A percentile compares a stretch with the other conserved stretches of the same genome.
These are phyloP conservation scores for Syzygium syzygioides DNA, from an alignment of 441 rosid genomes.

Conservation along the genomic window DNA sequence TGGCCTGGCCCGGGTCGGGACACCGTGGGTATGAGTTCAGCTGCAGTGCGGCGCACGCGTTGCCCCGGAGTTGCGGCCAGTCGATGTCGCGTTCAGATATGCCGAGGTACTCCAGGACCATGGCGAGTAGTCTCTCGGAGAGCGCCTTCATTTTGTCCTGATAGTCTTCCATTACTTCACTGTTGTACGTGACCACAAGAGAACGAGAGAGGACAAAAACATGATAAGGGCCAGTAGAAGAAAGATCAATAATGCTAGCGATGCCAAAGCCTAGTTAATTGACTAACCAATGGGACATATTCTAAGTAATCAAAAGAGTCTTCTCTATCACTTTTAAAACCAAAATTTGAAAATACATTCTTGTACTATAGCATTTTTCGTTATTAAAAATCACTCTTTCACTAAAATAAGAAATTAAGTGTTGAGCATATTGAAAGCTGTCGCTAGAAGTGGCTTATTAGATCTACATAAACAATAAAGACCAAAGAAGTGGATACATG, in stretches of 20 bases:
- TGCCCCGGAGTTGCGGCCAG: slow-evolving; percentile 8
- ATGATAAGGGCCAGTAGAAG: background rate
- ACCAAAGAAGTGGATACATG: background rate
- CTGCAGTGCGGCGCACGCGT: slow-evolving; percentile 29
- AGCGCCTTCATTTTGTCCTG: slow-evolving; percentile 24
- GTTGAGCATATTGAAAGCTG: background rate
- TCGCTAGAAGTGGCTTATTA: background rate
- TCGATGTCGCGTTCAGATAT: background rate
- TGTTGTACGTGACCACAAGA: slow-evolving; percentile 5
- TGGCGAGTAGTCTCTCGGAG: slow-evolving; percentile 20
- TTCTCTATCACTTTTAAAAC: background rate
- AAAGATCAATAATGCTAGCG: background rate
- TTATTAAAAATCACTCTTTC: background rate
- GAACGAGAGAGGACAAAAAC: background rate
- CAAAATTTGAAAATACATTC: background rate
- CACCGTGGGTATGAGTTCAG: slow-evolving; percentile 52
- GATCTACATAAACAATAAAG: background rate
- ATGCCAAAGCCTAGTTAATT: background rate
- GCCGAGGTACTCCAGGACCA: slow-evolving; percentile 24
- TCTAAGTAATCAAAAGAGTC: background rate
- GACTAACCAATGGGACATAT: background rate
- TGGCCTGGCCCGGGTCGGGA: slow-evolving; percentile 32
- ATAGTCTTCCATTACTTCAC: slow-evolving; percentile 37
- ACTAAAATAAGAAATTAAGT: background rate
- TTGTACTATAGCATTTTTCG: background rate